Base-by-base conservation (phyloP, 441 rosid genomes). In the Melastoma candidum region DNA sequence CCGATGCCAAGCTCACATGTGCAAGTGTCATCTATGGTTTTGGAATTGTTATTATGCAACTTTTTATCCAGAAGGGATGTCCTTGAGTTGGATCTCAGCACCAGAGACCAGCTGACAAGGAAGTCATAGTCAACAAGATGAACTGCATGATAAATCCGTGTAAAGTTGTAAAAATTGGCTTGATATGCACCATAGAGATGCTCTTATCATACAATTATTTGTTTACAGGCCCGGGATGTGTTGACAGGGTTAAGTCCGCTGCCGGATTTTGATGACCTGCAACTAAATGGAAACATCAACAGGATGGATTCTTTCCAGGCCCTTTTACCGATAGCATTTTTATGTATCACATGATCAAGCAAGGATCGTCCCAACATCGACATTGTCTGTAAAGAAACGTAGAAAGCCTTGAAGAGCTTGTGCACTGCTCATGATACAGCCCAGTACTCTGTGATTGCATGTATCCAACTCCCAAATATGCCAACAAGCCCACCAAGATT, bases 11-110 rank as follows among this genome's bases (percentile, higher is more conserved):
- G 69, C 74, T 78, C 24, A 81, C 92, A 0, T 61, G 74, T 62
- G 85, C 87, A 1, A 81, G 92, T 59, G 92, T 81, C 56, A 74
- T 78, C 47, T 84, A 81, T 36, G 77, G 92, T 51, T 81, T 84
- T 9, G 87, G 87, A 2, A 78, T 81, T 51, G 87, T 84, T 44
- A 66, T 60, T 17, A 78, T 83, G 49, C 90, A 83, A 48, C 66
- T 17, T 83, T 46, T 70, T 83, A 17, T 78, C 87, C 0, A 85
- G 90, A 7, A 79, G 76, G 55, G 78, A 77, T 32, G 90, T 81
- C 44, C 63, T 84, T 17, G 22, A 17, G 22, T 17, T 17, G 22
- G 22, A 17, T 17, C 22, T 17, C 22, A 17, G 22, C 22, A 17
- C 22, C 22, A 17, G 22, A 17, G 22, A 17, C 22, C 22, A 17